Conservation (phyloP, 345 rosid species). For the Brassica juncea region DNA sequence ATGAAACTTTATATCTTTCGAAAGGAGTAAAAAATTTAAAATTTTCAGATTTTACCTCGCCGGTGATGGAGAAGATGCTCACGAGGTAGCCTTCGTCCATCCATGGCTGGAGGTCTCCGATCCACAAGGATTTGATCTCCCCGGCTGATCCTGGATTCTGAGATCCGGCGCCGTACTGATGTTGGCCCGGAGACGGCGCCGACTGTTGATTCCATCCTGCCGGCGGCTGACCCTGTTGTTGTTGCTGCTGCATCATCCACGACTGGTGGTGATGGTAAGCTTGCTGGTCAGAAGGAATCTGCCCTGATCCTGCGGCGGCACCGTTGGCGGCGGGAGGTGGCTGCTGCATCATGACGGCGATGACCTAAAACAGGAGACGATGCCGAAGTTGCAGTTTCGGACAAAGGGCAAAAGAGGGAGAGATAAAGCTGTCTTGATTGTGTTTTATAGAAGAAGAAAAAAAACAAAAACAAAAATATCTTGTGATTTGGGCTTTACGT, state of each 20-base stretch:
- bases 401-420: background rate
- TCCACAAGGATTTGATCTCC: background rate
- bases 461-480: background rate
- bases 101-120: background rate
- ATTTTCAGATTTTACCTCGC: background rate
- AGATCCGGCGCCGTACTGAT: background rate
- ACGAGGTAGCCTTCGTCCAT: background rate
- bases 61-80: background rate
- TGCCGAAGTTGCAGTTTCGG: background rate
- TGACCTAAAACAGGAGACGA: background rate
- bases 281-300: background rate
- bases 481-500: background rate
- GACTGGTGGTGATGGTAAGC: background rate
- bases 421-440: background rate
- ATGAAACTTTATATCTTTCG: background rate
- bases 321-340: background rate
- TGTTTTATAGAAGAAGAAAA: background rate
- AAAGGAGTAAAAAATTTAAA: background rate
- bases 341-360: background rate
- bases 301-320: background rate
- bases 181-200: background rate
- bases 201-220: background rate
- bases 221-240: background rate
- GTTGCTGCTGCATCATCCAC: conserved; percentile 1
- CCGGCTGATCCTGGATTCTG: conserved; percentile 1